A percentile compares a stretch with the other conserved stretches of the same genome.
Evolutionary conservation across 2,329 filamentous ascomycete species (phyloP).

Genomic region (Aquanectria penicillioides): DNA sequence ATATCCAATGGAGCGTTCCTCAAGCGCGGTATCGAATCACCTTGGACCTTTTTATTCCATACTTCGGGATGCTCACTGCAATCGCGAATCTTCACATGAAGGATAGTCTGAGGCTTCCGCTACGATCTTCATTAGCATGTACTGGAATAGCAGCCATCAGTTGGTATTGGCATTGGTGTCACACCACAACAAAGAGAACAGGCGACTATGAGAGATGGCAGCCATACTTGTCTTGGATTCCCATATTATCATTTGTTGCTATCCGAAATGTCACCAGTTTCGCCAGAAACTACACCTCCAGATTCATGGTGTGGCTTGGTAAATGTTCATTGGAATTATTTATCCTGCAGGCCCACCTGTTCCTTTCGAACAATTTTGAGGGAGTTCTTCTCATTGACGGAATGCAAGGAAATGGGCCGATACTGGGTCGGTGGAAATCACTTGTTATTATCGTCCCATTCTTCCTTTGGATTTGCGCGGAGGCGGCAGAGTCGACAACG

Average conservation of each 20-base stretch:
- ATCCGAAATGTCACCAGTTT: conserved; percentile 57
- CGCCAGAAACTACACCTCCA: conserved; percentile 43
- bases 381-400: conserved; percentile 48
- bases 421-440: conserved; percentile 36
- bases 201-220: conserved; percentile 59
- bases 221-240: conserved; percentile 63
- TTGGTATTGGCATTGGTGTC: not conserved
- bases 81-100: conserved; percentile 37
- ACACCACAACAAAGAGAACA: not conserved
- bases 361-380: conserved; percentile 67
- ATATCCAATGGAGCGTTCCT: conserved; percentile 57
- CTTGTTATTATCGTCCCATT: conserved; percentile 37
- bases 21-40: conserved; percentile 61
- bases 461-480: conserved; percentile 28
- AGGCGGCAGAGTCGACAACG: too few species aligned
- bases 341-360: conserved; percentile 69
- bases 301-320: conserved; percentile 63
- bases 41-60: conserved; percentile 65
- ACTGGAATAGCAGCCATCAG: conserved; percentile 45
- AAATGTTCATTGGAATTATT: conserved; percentile 67
- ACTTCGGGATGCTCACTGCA: conserved; percentile 61
- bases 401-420: conserved; percentile 30
- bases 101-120: conserved; percentile 26
- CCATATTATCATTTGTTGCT: conserved; percentile 61
- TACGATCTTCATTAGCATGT: conserved; percentile 40